Percentiles rank a stretch among this genome's conserved stretches.
These are phyloP conservation scores for Penicillium thymicola DNA, from an alignment of 2,329 filamentous ascomycete genomes.

Conservation along the genomic window DNA sequence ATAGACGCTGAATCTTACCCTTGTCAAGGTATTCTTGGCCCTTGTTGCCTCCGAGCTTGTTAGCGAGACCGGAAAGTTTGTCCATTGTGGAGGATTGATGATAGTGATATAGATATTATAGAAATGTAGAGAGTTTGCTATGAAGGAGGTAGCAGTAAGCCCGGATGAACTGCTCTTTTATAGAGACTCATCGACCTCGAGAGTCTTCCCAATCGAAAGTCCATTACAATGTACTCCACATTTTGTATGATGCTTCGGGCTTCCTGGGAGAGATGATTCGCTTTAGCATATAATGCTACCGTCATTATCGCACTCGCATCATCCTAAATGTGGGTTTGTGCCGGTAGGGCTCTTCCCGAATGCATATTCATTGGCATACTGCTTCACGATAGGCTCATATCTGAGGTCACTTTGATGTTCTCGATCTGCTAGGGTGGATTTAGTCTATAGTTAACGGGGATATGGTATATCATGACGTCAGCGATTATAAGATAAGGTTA, in stretches of 20 bases:
- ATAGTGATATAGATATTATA: too few relatives aligned
- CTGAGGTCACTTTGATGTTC: slow-evolving; percentile 5
- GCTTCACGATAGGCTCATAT: not conserved
- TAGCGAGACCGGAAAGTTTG: slow-evolving; percentile 28
- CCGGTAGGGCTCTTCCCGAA: not conserved
- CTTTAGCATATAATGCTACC: not conserved
- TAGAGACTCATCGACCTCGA: not conserved
- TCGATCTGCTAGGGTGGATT: not conserved
- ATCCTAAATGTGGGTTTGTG: not conserved
- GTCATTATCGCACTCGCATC: not conserved
- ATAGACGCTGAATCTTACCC: slow-evolving; percentile 28
- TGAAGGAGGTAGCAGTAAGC: not conserved
- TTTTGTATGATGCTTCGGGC: not conserved
- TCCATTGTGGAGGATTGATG: slow-evolving; percentile 21
- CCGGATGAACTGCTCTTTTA: not conserved
- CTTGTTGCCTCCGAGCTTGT: slow-evolving; percentile 26
- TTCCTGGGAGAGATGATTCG: not conserved
- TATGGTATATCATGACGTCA: not conserved
- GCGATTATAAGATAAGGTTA: not conserved
- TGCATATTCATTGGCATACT: not conserved
- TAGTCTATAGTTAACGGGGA: not conserved
- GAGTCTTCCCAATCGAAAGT: not conserved
- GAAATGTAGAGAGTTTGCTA: not conserved
- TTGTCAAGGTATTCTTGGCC: slow-evolving; percentile 50
- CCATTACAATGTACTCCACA: not conserved